These are phyloP conservation scores for Paraleonurus japonicus DNA, from an alignment of 257 asterid genomes.

Conservation along the genomic window DNA sequence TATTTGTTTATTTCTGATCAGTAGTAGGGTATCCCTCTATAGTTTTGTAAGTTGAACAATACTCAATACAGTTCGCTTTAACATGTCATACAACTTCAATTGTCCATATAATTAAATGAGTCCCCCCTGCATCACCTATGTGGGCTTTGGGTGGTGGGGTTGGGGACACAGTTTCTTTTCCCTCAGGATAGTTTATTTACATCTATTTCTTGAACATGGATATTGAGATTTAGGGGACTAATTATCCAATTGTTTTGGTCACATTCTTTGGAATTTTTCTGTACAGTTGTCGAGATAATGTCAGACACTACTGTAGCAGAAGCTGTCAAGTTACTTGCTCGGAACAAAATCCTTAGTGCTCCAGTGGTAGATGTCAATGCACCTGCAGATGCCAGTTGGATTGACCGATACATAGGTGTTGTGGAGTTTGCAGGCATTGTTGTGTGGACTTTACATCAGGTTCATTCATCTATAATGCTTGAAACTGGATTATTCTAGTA, in stretches of 20 bases:
- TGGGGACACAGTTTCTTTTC: neutral
- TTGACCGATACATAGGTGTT: constrained; percentile 88
- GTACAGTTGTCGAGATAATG: constrained; percentile 73
- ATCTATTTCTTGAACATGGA: neutral
- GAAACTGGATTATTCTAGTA: neutral
- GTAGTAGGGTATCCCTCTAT: neutral
- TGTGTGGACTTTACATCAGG: constrained; percentile 97
- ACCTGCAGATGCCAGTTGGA: constrained; percentile 96
- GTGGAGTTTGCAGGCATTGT: constrained; percentile 98
- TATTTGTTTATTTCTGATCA: neutral
- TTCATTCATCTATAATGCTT: constrained; percentile 21
- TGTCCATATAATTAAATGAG: neutral
- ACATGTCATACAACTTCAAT: neutral
- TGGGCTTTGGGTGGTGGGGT: neutral
- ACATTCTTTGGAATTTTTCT: neutral
- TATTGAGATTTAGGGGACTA: neutral
- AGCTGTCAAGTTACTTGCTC: constrained; percentile 77
- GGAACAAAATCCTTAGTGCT: constrained; percentile 73
- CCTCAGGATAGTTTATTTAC: neutral
- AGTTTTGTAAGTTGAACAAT: neutral
- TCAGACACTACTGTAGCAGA: constrained; percentile 85
- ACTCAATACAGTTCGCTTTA: neutral
- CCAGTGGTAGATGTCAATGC: constrained; percentile 91
- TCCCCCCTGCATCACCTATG: neutral
- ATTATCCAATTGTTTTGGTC: neutral